These are phyloP conservation scores for Clonostachys rosea DNA, from an alignment of 2,329 filamentous ascomycete species.

Conservation along the genomic window DNA sequence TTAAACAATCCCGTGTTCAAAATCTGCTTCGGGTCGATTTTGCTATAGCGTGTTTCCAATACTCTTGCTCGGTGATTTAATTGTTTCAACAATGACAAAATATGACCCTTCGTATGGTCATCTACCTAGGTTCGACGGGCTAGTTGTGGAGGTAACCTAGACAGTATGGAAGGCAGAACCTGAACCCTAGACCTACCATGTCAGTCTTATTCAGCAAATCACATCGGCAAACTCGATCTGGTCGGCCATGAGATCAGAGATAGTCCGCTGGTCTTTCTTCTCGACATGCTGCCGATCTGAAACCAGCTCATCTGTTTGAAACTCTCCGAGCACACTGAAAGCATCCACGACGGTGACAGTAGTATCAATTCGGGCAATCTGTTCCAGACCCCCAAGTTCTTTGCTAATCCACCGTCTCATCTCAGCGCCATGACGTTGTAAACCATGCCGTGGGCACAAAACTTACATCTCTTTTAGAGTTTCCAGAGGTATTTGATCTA, in stretches of 20 bases:
- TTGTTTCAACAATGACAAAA: slow-evolving; percentile 49
- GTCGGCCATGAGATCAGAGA: slow-evolving; percentile 72
- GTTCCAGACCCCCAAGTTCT: slow-evolving; percentile 58
- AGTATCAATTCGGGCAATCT: slow-evolving; percentile 63
- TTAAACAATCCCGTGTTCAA: slow-evolving; percentile 63
- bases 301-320: slow-evolving; percentile 65
- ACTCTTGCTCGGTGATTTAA: slow-evolving; percentile 65
- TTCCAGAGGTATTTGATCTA: slow-evolving; percentile 26
- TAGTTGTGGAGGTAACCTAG: too few relatives aligned
- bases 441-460: background rate
- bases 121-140: slow-evolving; percentile 19
- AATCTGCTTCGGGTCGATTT: slow-evolving; percentile 57
- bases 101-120: slow-evolving; percentile 34
- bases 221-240: slow-evolving; percentile 77
- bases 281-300: slow-evolving; percentile 59
- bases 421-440: background rate
- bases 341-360: slow-evolving; percentile 72
- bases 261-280: slow-evolving; percentile 66
- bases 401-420: slow-evolving; percentile 20
- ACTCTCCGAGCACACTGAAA: slow-evolving; percentile 68
- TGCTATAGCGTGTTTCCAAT: slow-evolving; percentile 53
- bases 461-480: slow-evolving; percentile 29
- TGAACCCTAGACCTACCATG: slow-evolving; percentile 32
- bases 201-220: slow-evolving; percentile 69
- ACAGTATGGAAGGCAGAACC: background rate